A percentile compares a stretch with the other conserved stretches of the same genome.
These are phyloP conservation scores for Cubamyces sp. DNA, from an alignment of 768 basidiomycete species.

Conservation along the genomic window DNA sequence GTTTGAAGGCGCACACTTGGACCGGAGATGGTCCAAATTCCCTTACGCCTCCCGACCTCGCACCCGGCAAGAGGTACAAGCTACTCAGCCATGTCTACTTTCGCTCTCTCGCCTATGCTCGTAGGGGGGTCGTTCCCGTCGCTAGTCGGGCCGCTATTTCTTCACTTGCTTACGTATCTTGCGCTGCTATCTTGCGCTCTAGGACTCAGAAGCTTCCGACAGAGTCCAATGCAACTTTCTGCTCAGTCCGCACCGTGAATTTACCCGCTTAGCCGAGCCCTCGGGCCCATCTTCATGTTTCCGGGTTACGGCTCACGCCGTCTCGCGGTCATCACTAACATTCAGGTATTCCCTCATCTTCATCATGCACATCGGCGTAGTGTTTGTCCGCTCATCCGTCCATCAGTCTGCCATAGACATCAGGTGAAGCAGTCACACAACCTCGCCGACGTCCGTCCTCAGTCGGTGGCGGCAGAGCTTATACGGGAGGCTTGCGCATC, in stretches of 20 bases:
- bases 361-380: background rate
- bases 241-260: slow-evolving; percentile 15
- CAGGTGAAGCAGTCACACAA: slow-evolving; percentile 42
- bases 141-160: background rate
- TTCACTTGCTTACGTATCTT: background rate
- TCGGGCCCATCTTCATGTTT: slow-evolving; percentile 63
- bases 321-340: slow-evolving; percentile 50
- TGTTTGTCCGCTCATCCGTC: background rate
- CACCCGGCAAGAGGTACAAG: too few relatives aligned
- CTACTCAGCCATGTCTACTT: background rate
- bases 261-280: slow-evolving; percentile 57
- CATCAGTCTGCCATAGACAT: slow-evolving; percentile 42
- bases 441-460: slow-evolving; percentile 42
- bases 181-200: background rate
- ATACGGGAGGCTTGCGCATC: slow-evolving; percentile 41
- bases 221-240: background rate
- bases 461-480: slow-evolving; percentile 40
- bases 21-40: too few relatives aligned
- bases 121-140: background rate
- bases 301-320: slow-evolving; percentile 50
- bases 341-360: slow-evolving; percentile 22
- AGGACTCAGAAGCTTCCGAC: slow-evolving; percentile 7
- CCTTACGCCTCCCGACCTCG: too few relatives aligned
- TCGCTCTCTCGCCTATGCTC: background rate
- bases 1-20: too few relatives aligned